phyloP scores from a whole-genome alignment of 2,329 filamentous ascomycete species.

The Myriosclerotinia scirpicola region DNA sequence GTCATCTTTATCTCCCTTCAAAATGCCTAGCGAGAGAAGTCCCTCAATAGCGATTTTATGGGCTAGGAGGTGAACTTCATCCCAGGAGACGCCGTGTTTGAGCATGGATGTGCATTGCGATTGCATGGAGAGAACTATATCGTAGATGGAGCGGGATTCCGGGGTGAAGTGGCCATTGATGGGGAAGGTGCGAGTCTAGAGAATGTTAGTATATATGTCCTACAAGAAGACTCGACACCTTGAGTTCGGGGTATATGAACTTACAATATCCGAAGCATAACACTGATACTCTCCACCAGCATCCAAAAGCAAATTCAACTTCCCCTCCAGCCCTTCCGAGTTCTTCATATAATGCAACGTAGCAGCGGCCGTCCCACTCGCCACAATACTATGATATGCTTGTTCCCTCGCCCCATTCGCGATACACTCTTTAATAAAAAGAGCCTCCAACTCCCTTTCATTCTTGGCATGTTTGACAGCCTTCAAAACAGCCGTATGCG shows the following conservation, averaged over 20 bases:
- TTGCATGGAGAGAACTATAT: conserved; percentile 86
- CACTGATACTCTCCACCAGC: conserved; percentile 75
- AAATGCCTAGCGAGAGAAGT: conserved; percentile 71
- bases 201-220: conserved; percentile 6
- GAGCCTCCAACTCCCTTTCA: conserved; percentile 79
- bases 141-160: conserved; percentile 73
- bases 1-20: conserved; percentile 66
- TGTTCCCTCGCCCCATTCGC: conserved; percentile 75
- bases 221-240: background rate
- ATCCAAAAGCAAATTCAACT: conserved; percentile 80
- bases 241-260: conserved; percentile 31
- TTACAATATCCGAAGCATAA: conserved; percentile 67
- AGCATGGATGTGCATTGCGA: conserved; percentile 70
- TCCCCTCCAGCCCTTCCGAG: conserved; percentile 64
- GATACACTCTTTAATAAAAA: conserved; percentile 76
- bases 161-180: conserved; percentile 69
- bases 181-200: conserved; percentile 83
- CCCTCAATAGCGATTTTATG: conserved; percentile 82
- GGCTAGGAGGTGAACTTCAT: conserved; percentile 76
- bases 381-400: conserved; percentile 85
- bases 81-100: conserved; percentile 74
- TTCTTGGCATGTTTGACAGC: conserved; percentile 64
- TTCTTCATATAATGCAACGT: conserved; percentile 89
- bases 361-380: conserved; percentile 74
- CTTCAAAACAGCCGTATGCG: conserved; percentile 63